phyloP scores from a whole-genome alignment of 2,329 filamentous ascomycete species.

The Periconia sp. region DNA sequence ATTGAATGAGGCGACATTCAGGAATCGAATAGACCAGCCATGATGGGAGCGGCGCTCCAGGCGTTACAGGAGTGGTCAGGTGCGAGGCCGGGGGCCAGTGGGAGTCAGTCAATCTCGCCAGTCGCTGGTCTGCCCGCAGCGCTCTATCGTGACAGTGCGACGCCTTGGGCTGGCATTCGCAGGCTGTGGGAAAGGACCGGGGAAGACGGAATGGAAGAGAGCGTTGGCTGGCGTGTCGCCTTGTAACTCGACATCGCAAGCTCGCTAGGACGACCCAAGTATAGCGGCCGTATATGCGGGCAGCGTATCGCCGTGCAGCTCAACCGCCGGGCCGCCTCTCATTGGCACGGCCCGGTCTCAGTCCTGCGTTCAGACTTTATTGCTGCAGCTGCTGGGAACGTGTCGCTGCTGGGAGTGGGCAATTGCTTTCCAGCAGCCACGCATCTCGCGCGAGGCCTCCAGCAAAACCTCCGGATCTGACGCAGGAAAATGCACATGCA shows the following conservation, averaged over 20 bases:
- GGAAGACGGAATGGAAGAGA: constrained; percentile 16
- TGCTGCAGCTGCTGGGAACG: constrained; percentile 35
- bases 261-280: constrained; percentile 16
- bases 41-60: constrained; percentile 27
- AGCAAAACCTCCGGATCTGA: constrained; percentile 24
- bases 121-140: constrained; percentile 30
- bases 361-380: constrained; percentile 6
- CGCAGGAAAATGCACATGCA: constrained; percentile 17
- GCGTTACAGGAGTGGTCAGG: constrained; percentile 19
- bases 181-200: constrained; percentile 18
- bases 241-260: constrained; percentile 29
- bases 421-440: constrained; percentile 20
- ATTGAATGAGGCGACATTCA: constrained; percentile 33
- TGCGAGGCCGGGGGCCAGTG: constrained; percentile 16
- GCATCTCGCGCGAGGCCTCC: constrained; percentile 32
- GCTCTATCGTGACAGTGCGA: constrained; percentile 34
- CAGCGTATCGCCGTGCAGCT: constrained; percentile 38
- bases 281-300: constrained; percentile 37
- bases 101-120: constrained; percentile 20
- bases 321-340: constrained; percentile 1
- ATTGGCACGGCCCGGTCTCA: constrained; percentile 14
- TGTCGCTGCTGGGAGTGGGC: constrained; percentile 38
- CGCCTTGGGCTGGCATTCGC: constrained; percentile 37
- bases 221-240: constrained; percentile 36
- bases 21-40: constrained; percentile 19